phyloP scores from a whole-genome alignment of 2,329 filamentous ascomycete genomes.

The Elsinoe arachidis region DNA sequence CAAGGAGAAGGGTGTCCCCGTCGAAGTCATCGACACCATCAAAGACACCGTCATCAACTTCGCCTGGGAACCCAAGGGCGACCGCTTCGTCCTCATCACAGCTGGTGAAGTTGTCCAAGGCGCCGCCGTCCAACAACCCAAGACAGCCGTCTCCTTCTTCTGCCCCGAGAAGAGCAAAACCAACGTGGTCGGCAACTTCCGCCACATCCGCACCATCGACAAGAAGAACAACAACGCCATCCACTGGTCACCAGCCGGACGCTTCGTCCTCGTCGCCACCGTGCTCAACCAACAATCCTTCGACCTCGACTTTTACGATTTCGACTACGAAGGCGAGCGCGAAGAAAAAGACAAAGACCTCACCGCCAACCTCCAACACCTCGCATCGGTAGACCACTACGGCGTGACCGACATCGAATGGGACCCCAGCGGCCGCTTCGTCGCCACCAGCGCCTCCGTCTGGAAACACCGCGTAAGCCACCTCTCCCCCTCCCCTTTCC shows the following conservation, averaged over 20 bases:
- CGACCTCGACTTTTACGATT: constrained; percentile 94
- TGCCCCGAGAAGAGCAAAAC: constrained; percentile 91
- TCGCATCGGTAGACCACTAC: constrained; percentile 92
- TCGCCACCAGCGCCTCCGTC: constrained; percentile 83
- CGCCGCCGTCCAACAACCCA: constrained; percentile 69
- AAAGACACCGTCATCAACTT: constrained; percentile 99
- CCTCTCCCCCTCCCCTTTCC: not conserved
- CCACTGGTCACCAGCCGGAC: constrained; percentile 94
- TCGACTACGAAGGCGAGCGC: constrained; percentile 97
- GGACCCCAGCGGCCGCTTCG: constrained; percentile 92
- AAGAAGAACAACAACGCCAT: constrained; percentile 99
- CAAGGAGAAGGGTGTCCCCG: constrained; percentile 92
- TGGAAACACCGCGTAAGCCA: constrained; percentile 88
- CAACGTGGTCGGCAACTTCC: constrained; percentile 78
- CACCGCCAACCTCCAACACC: constrained; percentile 86
- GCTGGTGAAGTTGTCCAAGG: constrained; percentile 73
- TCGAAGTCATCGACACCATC: constrained; percentile 94
- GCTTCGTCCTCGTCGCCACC: constrained; percentile 90
- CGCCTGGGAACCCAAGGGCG: constrained; percentile 96
- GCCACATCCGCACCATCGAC: constrained; percentile 85
- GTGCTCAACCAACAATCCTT: constrained; percentile 88
- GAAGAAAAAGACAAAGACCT: constrained; percentile 87
- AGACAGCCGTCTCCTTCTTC: constrained; percentile 94
- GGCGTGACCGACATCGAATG: constrained; percentile 96
- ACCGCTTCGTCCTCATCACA: constrained; percentile 94